Percentiles rank a stretch among this genome's conserved stretches.
Conservation (phyloP, 2,329 filamentous ascomycete species). For the Stachybotrys chlorohalonatus region DNA sequence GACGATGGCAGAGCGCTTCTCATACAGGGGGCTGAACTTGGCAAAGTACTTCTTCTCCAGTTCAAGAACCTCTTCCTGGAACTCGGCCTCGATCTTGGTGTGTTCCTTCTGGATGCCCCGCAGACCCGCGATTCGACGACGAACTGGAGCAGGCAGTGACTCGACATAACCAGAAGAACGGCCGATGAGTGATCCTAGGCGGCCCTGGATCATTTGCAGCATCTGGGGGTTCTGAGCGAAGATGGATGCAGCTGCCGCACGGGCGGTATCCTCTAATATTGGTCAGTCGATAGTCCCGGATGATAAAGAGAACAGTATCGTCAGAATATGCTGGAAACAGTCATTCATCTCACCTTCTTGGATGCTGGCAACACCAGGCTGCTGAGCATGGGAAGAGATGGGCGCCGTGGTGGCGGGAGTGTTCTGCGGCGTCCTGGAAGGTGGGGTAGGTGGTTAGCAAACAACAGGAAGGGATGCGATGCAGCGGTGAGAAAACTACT, state of each 20-base stretch:
- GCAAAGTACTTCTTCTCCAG: conserved; percentile 99
- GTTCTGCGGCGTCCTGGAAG: conserved; percentile 86
- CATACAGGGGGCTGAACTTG: conserved; percentile 95
- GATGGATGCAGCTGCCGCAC: conserved; percentile 76
- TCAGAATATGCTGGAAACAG: not conserved
- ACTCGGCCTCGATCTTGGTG: conserved; percentile 94
- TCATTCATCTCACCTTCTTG: conserved; percentile 70
- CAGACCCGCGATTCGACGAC: conserved; percentile 85
- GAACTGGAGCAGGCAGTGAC: conserved; percentile 80
- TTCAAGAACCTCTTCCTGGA: conserved; percentile 96
- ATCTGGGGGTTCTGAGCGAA: conserved; percentile 94
- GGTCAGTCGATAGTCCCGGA: not conserved
- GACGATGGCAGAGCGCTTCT: conserved; percentile 88
- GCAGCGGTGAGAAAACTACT: conserved; percentile 23
- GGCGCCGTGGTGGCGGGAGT: conserved; percentile 92
- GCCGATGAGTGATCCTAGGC: conserved; percentile 86
- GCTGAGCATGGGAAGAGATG: conserved; percentile 94
- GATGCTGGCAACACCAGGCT: conserved; percentile 89
- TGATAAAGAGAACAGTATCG: conserved; percentile 5
- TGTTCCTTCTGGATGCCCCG: conserved; percentile 99
- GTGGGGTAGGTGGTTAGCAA: conserved; percentile 29
- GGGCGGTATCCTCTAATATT: conserved; percentile 16
- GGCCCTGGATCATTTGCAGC: conserved; percentile 95
- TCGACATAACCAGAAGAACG: conserved; percentile 97
- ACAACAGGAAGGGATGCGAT: conserved; percentile 5